These are phyloP conservation scores for Myriosclerotinia scirpicola DNA, from an alignment of 2,329 filamentous ascomycete genomes.

Conservation along the genomic window DNA sequence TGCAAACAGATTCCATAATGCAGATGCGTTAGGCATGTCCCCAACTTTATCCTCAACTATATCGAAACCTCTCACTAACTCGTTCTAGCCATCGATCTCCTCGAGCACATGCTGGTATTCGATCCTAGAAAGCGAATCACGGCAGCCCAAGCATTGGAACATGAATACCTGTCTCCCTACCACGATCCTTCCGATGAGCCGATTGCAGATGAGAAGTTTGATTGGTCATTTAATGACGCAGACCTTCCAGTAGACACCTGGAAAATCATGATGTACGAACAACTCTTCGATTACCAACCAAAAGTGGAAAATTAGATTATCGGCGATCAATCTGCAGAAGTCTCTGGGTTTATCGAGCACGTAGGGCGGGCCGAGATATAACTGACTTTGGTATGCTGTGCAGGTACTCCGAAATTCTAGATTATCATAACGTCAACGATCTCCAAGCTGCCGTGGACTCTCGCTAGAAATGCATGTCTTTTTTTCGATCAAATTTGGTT, in stretches of 20 bases:
- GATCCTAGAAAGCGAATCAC: slow-evolving; percentile 95
- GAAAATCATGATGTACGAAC: slow-evolving; percentile 98
- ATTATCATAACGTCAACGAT: slow-evolving; percentile 85
- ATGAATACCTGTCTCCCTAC: slow-evolving; percentile 94
- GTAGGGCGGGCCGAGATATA: slow-evolving; percentile 29
- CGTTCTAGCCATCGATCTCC: slow-evolving; percentile 75
- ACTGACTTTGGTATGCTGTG: slow-evolving; percentile 40
- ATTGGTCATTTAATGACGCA: slow-evolving; percentile 99
- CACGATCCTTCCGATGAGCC: slow-evolving; percentile 98
- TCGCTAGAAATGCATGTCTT: slow-evolving; percentile 23
- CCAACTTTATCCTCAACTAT: not conserved
- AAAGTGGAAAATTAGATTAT: slow-evolving; percentile 26
- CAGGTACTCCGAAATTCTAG: slow-evolving; percentile 98
- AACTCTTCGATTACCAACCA: slow-evolving; percentile 38
- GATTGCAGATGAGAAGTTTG: slow-evolving; percentile 93
- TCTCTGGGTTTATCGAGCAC: slow-evolving; percentile 15
- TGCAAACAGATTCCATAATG: slow-evolving; percentile 89
- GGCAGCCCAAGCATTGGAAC: slow-evolving; percentile 79
- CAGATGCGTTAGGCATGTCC: slow-evolving; percentile 75
- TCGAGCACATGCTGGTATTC: slow-evolving; percentile 97
- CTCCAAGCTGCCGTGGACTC: slow-evolving; percentile 32
- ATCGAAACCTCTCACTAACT: slow-evolving; percentile 35
- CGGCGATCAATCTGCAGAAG: slow-evolving; percentile 15
- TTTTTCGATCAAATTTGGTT: slow-evolving; percentile 20
- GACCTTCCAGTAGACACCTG: slow-evolving; percentile 98